Conservation (phyloP, 2,329 filamentous ascomycete genomes). For the Amylocarpus encephaloides region DNA sequence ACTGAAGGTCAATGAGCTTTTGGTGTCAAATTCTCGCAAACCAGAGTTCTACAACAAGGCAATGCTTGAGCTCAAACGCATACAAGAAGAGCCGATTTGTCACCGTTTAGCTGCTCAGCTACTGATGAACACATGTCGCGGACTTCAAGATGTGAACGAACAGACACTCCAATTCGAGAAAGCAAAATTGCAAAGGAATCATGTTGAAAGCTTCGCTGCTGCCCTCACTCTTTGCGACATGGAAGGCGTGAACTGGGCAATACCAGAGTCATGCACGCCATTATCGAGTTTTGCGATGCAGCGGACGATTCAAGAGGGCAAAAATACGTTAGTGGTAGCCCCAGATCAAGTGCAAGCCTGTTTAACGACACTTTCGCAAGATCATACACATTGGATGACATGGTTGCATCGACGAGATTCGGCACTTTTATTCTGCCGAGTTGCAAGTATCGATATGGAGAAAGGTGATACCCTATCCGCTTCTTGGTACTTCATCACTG, state of each 20-base stretch:
- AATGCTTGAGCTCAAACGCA: slow-evolving; percentile 27
- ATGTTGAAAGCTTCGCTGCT: slow-evolving; percentile 52
- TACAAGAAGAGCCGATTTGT: slow-evolving; percentile 30
- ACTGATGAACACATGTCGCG: slow-evolving; percentile 31
- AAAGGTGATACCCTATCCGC: slow-evolving; percentile 35
- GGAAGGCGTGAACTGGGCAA: slow-evolving; percentile 41
- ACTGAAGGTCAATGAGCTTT: neutral
- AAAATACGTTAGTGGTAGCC: slow-evolving; percentile 27
- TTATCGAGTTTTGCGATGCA: slow-evolving; percentile 32
- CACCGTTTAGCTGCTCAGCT: slow-evolving; percentile 30
- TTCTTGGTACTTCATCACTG: slow-evolving; percentile 5
- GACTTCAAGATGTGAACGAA: slow-evolving; percentile 25
- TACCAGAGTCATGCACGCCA: slow-evolving; percentile 45
- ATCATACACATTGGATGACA: slow-evolving; percentile 56
- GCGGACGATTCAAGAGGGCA: slow-evolving; percentile 33
- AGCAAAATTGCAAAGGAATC: slow-evolving; percentile 35
- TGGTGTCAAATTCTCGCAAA: slow-evolving; percentile 13
- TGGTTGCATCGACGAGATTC: slow-evolving; percentile 58
- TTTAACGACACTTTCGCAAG: slow-evolving; percentile 45
- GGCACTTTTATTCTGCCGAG: slow-evolving; percentile 55
- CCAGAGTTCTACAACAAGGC: slow-evolving; percentile 29
- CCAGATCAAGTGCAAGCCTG: slow-evolving; percentile 40
- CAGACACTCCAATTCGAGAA: slow-evolving; percentile 25
- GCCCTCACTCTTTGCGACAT: slow-evolving; percentile 59
- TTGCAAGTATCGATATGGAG: slow-evolving; percentile 51